A percentile compares a stretch with the other conserved stretches of the same genome.
These are phyloP conservation scores for Saksenaea vasiformis DNA, from an alignment of 371 early-diverging fungal genomes.

Conservation along the genomic window DNA sequence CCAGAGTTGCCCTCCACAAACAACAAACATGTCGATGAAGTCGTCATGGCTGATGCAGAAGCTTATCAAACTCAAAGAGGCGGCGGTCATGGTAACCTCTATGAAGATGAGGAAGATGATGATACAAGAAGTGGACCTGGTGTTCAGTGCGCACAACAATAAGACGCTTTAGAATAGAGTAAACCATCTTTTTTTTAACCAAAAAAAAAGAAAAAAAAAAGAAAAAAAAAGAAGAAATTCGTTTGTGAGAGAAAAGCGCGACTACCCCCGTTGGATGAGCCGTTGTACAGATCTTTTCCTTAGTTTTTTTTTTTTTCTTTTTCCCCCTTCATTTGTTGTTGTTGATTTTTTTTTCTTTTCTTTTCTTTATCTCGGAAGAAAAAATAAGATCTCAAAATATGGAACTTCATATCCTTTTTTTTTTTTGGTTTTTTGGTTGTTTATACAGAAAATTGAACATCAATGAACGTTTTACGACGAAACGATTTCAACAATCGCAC, in stretches of 20 bases:
- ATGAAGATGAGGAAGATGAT: conserved; percentile 72
- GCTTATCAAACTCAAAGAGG: conserved; percentile 65
- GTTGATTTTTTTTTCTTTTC: background rate
- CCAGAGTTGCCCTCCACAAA: conserved; percentile 45
- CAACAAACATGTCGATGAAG: conserved; percentile 69
- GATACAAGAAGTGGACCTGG: conserved; percentile 70
- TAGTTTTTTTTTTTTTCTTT: background rate
- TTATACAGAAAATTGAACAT: no score
- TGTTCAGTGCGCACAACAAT: conserved; percentile 97
- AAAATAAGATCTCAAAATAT: background rate
- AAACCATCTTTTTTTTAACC: background rate
- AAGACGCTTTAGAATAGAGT: conserved; percentile 33
- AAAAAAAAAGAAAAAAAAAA: no score
- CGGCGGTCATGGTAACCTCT: conserved; percentile 36
- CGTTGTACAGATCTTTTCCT: background rate
- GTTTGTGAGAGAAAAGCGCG: background rate
- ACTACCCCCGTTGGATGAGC: no score
- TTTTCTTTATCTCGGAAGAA: background rate
- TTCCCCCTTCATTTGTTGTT: conserved; percentile 4
- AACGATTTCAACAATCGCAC: no score
- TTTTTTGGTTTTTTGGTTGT: no score
- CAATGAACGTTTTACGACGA: no score
- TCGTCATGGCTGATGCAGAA: conserved; percentile 77
- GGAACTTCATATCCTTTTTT: no score
- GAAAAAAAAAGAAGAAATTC: background rate